A percentile compares a stretch with the other conserved stretches of the same genome.
Evolutionary conservation across 2,329 filamentous ascomycete species (phyloP).

Genomic region (Mycogone perniciosa): DNA sequence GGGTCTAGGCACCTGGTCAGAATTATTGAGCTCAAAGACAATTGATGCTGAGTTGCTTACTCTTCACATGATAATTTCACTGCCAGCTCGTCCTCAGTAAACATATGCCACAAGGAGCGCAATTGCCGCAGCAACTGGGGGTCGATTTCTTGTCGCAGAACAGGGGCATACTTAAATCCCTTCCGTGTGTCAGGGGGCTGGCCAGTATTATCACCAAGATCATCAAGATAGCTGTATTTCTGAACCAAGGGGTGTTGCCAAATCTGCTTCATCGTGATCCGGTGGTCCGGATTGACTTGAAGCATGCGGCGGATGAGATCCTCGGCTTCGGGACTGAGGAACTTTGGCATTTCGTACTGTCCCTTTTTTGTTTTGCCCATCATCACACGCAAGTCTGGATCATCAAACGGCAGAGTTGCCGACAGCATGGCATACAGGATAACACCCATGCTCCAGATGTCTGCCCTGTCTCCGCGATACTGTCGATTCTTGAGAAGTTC

Average conservation of each 20-base stretch:
- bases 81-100: conserved; percentile 64
- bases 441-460: conserved; percentile 92
- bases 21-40: background rate
- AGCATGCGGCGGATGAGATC: conserved; percentile 78
- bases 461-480: conserved; percentile 80
- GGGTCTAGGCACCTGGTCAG: conserved; percentile 41
- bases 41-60: conserved; percentile 38
- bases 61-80: conserved; percentile 59
- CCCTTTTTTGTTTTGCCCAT: conserved; percentile 55
- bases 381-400: conserved; percentile 55
- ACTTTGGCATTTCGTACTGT: conserved; percentile 54
- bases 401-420: conserved; percentile 77
- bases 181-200: conserved; percentile 53
- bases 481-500: conserved; percentile 73
- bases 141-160: conserved; percentile 64
- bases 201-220: conserved; percentile 49
- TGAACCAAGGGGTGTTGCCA: conserved; percentile 82
- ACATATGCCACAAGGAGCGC: conserved; percentile 85
- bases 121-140: conserved; percentile 77
- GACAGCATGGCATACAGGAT: conserved; percentile 85
- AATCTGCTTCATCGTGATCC: conserved; percentile 74
- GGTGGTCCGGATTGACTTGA: conserved; percentile 66
- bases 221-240: conserved; percentile 73
- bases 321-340: conserved; percentile 61
- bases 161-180: conserved; percentile 53